A percentile compares a stretch with the other conserved stretches of the same genome.
These are phyloP conservation scores for Peltaster fructicola DNA, from an alignment of 2,329 filamentous ascomycete genomes.

Conservation along the genomic window DNA sequence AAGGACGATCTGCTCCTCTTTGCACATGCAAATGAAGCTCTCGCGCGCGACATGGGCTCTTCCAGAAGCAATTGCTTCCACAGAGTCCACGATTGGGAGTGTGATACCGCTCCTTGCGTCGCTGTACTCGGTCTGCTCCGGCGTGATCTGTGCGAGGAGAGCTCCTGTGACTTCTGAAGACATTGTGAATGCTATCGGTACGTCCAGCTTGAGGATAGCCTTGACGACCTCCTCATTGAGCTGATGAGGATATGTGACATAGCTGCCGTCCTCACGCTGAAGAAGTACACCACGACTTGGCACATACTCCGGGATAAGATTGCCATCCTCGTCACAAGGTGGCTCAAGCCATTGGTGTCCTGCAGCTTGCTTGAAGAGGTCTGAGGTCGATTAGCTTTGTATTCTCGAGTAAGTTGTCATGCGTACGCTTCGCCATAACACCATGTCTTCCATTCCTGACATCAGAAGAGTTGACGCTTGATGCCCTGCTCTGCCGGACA, in stretches of 20 bases:
- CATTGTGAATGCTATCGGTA: slow-evolving; percentile 4
- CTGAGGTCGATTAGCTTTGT: neutral
- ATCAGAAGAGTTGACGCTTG: slow-evolving; percentile 4
- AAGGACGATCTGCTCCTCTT: slow-evolving; percentile 4
- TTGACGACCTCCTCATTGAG: slow-evolving; percentile 4
- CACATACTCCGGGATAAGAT: slow-evolving; percentile 2
- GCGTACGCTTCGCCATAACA: slow-evolving; percentile 4
- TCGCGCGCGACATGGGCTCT: slow-evolving; percentile 3
- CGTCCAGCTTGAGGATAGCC: slow-evolving; percentile 3
- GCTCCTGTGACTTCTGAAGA: slow-evolving; percentile 4
- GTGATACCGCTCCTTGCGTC: slow-evolving; percentile 2
- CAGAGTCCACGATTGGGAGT: slow-evolving; percentile 3
- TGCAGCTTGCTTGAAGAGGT: slow-evolving; percentile 4
- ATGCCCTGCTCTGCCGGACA: slow-evolving; percentile 3
- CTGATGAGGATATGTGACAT: slow-evolving; percentile 3
- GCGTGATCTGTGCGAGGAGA: slow-evolving; percentile 3
- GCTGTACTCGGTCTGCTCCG: slow-evolving; percentile 3
- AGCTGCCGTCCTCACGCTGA: slow-evolving; percentile 4
- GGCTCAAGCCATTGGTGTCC: slow-evolving; percentile 4
- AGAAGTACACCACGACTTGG: slow-evolving; percentile 4
- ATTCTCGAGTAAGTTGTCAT: neutral
- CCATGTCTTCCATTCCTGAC: slow-evolving; percentile 4
- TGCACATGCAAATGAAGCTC: slow-evolving; percentile 3
- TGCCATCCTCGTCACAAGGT: slow-evolving; percentile 3
- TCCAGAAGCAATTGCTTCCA: slow-evolving; percentile 3